Base-by-base conservation (phyloP, 2,329 filamentous ascomycete genomes). In the Botryotinia narcissicola region DNA sequence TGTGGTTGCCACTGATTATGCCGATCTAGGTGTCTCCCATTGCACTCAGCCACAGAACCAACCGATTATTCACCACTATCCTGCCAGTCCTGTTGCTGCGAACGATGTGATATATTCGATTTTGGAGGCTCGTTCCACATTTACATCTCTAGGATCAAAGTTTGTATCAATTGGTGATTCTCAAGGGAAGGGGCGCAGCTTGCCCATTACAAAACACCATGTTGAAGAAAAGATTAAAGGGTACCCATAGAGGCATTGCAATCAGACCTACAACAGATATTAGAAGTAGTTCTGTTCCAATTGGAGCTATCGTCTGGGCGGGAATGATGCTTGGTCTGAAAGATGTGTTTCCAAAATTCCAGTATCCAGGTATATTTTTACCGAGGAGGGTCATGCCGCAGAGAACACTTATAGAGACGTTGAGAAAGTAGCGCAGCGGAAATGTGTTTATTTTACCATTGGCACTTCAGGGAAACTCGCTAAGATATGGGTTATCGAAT, bases 81-180 rank as follows among this genome's bases (percentile, higher is more conserved):
- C 84, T 1, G 80, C 81, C 4, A 78, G 78, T 9, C 80, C 82
- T 0, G 78, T 82, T 1, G 78, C 81, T 16, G 86, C 84, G 1
- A 82, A 83, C 67, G 86, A 87, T 76, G 71, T 85, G 0, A 77
- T 84, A 1, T 83, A 85, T 73, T 82, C 84, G 1, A 75, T 86
- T 0, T 71, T 79, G 25, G 85, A 86, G 0, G 84, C 84, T 1
- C 81, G 80, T 22, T 75, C 75, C 20, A 83, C 84, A 0, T 87
- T 86, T 73, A 79, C 83, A 0, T 76, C 84, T 1, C 79, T 83
- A 0, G 77, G 78, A 1, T 77, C 84, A 3, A 79, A 76, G 1
- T 88, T 86, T 72, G 83, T 86, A 25, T 80, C 82, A 37, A 81
- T 85, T 76, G 85, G 85, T 12, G 84, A 86, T 74, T 84, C 82